Evolutionary conservation across 345 rosid genomes (phyloP).

Genomic region (Reutealis trisperma): DNA sequence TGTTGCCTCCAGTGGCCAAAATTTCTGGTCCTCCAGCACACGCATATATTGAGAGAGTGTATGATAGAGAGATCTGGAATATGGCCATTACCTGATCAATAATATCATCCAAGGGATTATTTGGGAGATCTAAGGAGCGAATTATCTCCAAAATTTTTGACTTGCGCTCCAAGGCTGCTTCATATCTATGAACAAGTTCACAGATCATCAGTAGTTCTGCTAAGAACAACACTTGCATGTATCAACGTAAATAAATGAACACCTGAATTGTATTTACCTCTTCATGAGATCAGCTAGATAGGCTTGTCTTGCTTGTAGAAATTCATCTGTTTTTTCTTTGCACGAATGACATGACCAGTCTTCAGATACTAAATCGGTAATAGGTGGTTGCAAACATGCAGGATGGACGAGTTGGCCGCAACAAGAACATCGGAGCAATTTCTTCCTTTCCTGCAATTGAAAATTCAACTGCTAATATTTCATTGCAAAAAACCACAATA

Average conservation of each 20-base stretch:
- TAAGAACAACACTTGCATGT: not conserved
- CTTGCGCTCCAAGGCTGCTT: conserved; percentile 82
- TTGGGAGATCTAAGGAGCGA: conserved; percentile 88
- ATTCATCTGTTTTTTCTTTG: conserved; percentile 96
- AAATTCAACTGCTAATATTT: conserved; percentile 20
- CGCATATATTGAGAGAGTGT: not conserved
- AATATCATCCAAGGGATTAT: conserved; percentile 96
- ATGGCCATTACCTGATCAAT: conserved; percentile 73
- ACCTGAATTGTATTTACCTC: conserved; percentile 45
- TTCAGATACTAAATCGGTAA: conserved; percentile 62
- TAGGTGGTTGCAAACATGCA: conserved; percentile 83
- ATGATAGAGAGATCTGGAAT: not conserved
- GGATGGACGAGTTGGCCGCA: conserved; percentile 91
- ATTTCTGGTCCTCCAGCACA: too few relatives aligned
- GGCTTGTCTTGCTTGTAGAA: conserved; percentile 63
- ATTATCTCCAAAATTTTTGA: conserved; percentile 82
- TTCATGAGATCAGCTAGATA: conserved; percentile 68
- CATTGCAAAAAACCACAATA: conserved; percentile 10
- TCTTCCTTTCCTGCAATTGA: conserved; percentile 76
- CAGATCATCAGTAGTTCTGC: not conserved
- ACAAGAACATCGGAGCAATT: conserved; percentile 88
- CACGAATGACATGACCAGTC: conserved; percentile 95
- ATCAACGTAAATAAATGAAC: conserved; percentile 14
- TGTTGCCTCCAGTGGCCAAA: not conserved
- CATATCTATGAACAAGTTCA: conserved; percentile 59